These are phyloP conservation scores for Agastache rugosa DNA, from an alignment of 257 asterid genomes.

Conservation along the genomic window DNA sequence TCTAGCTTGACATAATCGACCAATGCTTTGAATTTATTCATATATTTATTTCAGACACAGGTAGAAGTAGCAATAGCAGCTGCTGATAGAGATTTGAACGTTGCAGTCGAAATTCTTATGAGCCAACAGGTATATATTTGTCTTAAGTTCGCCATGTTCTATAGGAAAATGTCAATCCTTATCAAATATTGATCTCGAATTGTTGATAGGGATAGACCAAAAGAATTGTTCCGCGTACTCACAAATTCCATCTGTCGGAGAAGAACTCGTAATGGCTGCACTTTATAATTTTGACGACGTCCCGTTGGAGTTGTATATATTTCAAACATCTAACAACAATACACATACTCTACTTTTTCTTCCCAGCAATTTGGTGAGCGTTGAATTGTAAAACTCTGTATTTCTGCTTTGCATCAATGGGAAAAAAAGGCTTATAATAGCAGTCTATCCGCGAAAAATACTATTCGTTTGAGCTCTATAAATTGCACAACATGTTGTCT, in stretches of 20 bases:
- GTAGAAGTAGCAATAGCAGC: constrained; percentile 95
- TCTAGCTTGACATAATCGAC: not conserved
- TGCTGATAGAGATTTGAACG: constrained; percentile 85
- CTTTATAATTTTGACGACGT: constrained; percentile 21
- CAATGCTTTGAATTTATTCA: not conserved
- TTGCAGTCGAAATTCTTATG: constrained; percentile 94
- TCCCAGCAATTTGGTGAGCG: constrained; percentile 21
- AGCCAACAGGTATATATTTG: constrained; percentile 84
- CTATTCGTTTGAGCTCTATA: not conserved
- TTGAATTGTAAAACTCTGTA: constrained; percentile 6
- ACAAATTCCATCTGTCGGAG: constrained; percentile 14
- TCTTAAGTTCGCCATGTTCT: not conserved
- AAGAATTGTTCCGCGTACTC: not conserved
- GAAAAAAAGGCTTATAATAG: not conserved
- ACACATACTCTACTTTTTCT: constrained; percentile 18
- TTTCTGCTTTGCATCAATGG: not conserved
- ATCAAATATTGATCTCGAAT: constrained; percentile 22
- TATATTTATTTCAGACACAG: constrained; percentile 67
- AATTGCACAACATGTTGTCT: not conserved
- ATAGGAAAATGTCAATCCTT: not conserved
- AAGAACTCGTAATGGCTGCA: constrained; percentile 27
- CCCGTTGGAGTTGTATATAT: constrained; percentile 34
- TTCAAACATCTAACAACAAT: constrained; percentile 28
- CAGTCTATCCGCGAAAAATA: not conserved
- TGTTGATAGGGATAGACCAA: constrained; percentile 44